phyloP scores from a whole-genome alignment of 805 yeast genomes.

The Wickerhamiella spandovensis region DNA sequence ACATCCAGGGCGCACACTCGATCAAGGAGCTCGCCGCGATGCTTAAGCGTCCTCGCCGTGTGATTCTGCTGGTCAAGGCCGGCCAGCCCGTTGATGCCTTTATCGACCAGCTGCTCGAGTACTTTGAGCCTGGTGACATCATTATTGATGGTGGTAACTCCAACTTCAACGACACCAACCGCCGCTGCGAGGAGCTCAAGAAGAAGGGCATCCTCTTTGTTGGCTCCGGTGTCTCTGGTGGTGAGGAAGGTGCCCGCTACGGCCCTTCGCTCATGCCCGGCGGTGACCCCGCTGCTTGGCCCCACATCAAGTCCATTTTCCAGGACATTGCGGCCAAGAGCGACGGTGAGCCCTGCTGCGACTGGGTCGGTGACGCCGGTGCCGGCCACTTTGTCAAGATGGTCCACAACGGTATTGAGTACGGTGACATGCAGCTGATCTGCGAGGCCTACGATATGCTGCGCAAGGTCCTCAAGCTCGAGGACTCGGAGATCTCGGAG shows the following conservation, averaged over 20 bases:
- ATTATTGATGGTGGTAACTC: constrained; percentile 99
- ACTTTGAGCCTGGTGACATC: constrained; percentile 92
- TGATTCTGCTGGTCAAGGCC: constrained; percentile 88
- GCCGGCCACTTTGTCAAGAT: constrained; percentile 98
- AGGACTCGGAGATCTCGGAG: constrained; percentile 84
- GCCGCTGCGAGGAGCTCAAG: constrained; percentile 84
- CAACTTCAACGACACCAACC: constrained; percentile 96
- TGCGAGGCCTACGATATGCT: constrained; percentile 94
- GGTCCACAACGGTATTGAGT: constrained; percentile 99
- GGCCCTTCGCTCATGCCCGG: constrained; percentile 99
- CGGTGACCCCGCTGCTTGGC: constrained; percentile 98
- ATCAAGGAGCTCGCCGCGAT: constrained; percentile 74
- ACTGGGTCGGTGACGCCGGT: constrained; percentile 99
- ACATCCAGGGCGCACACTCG: constrained; percentile 91
- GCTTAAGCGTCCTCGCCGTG: constrained; percentile 95
- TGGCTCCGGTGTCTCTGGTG: constrained; percentile 99
- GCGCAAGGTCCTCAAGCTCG: constrained; percentile 86
- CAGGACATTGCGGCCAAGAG: constrained; percentile 92
- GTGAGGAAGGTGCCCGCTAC: constrained; percentile 99
- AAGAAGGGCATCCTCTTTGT: constrained; percentile 80
- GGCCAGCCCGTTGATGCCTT: constrained; percentile 90
- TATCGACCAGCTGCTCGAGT: constrained; percentile 77
- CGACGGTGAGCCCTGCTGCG: constrained; percentile 99
- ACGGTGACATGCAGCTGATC: constrained; percentile 99
- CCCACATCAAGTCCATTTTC: constrained; percentile 91